Conservation (phyloP, 129 eudicot species). For the Logfia minima region DNA sequence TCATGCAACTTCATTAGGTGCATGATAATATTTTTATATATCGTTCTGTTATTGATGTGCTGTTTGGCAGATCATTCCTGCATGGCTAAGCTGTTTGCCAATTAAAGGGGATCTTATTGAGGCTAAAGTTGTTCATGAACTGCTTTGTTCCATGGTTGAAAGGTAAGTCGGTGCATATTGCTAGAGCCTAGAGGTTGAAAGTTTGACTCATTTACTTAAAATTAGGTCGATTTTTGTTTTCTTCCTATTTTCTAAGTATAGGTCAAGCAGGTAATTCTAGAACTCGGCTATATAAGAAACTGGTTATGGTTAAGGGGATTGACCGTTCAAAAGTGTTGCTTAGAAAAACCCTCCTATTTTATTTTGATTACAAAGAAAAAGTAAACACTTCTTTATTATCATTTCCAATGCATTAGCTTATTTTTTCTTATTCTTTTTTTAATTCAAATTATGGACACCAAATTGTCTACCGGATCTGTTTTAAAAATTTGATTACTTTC, state of each 20-base stretch:
- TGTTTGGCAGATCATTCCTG: conserved; percentile 77
- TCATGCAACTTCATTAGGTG: not conserved
- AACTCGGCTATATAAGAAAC: not conserved
- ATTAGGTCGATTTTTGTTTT: not conserved
- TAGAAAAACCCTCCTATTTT: not conserved
- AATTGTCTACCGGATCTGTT: not conserved
- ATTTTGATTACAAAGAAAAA: not conserved
- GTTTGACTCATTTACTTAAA: not conserved
- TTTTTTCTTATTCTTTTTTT: not conserved
- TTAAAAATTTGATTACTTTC: not conserved
- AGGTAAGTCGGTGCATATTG: conserved; percentile 40
- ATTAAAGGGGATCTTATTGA: conserved; percentile 87
- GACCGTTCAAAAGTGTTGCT: not conserved
- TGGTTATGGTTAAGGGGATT: not conserved
- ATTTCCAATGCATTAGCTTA: not conserved
- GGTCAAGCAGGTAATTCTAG: not conserved
- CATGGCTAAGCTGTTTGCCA: conserved; percentile 98
- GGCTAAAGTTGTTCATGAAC: conserved; percentile 98
- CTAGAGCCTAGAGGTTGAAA: not conserved
- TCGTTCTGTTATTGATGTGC: conserved; percentile 21
- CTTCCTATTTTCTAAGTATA: not conserved
- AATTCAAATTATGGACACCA: not conserved
- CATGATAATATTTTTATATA: not conserved
- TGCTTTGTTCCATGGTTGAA: conserved; percentile 98
- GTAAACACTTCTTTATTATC: not conserved